A percentile compares a stretch with the other conserved stretches of the same genome.
phyloP scores from a whole-genome alignment of 495 filamentous ascomycete species.

The Penicillium nucicola region DNA sequence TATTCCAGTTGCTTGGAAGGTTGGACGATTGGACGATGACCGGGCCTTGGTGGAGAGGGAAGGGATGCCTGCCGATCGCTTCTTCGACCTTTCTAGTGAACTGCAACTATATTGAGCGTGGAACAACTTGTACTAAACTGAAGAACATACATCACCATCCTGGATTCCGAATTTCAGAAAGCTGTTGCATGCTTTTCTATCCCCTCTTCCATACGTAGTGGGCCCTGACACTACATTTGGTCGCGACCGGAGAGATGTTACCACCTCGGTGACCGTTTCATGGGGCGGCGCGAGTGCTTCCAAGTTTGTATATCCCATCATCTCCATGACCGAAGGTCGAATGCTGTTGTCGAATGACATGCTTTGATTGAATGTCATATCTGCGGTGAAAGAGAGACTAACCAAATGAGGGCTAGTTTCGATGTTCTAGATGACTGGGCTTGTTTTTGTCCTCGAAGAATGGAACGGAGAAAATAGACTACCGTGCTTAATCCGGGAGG shows the following conservation, averaged over 20 bases:
- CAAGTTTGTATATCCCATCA: neutral
- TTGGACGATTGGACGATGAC: neutral
- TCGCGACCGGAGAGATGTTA: neutral
- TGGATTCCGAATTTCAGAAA: conserved; percentile 2
- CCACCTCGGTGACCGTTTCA: neutral
- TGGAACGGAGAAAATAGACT: no score
- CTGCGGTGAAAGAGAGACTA: neutral
- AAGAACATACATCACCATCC: neutral
- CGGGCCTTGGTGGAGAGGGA: conserved; percentile 1
- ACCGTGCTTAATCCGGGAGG: no score
- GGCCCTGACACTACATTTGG: neutral
- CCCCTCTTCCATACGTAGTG: neutral
- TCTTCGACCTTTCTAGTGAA: neutral
- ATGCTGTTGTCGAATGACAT: neutral
- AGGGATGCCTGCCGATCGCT: neutral
- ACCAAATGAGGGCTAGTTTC: neutral
- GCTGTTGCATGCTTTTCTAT: neutral
- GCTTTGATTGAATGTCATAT: conserved; percentile 1
- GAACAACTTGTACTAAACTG: neutral
- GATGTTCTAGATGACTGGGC: neutral
- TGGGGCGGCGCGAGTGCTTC: neutral
- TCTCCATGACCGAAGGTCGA: neutral
- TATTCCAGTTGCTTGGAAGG: neutral
- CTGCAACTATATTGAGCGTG: neutral
- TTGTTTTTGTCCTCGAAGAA: no score